Evolutionary conservation across 1,284 basidiomycete genomes (phyloP).

Genomic region (Ustilago nuda): DNA sequence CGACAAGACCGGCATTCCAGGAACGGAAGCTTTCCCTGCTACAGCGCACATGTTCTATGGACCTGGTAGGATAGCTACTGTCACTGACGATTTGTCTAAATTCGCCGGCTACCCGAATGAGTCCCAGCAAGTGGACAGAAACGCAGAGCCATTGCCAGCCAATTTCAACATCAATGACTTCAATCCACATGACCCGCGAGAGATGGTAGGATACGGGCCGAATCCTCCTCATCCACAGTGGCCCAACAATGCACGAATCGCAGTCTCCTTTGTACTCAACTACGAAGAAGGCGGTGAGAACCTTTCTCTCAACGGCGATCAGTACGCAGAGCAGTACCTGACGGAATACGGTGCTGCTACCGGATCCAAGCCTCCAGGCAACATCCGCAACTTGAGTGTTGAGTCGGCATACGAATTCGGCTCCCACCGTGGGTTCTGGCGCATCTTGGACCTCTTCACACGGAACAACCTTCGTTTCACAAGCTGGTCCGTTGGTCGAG

Average conservation of each 20-base stretch:
- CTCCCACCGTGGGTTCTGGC: conserved; percentile 70
- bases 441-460: conserved; percentile 69
- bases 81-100: conserved; percentile 43
- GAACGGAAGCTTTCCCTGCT: conserved; percentile 23
- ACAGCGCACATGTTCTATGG: conserved; percentile 48
- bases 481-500: conserved; percentile 69
- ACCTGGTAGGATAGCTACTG: conserved; percentile 31
- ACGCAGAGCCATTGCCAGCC: conserved; percentile 27
- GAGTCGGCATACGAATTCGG: conserved; percentile 70
- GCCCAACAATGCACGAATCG: conserved; percentile 70
- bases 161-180: conserved; percentile 28
- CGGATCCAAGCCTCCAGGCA: conserved; percentile 41
- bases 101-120: conserved; percentile 40
- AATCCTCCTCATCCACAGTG: conserved; percentile 69
- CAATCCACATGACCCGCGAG: conserved; percentile 54
- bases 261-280: conserved; percentile 70
- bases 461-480: conserved; percentile 66
- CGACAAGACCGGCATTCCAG: conserved; percentile 21
- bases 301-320: conserved; percentile 67
- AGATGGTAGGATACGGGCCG: conserved; percentile 69
- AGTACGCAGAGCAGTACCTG: conserved; percentile 61
- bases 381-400: conserved; percentile 66
- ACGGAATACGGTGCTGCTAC: conserved; percentile 66
- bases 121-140: conserved; percentile 38
- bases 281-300: conserved; percentile 71